A percentile compares a stretch with the other conserved stretches of the same genome.
These are phyloP conservation scores for Turnera subulata DNA, from an alignment of 345 rosid species.

Conservation along the genomic window DNA sequence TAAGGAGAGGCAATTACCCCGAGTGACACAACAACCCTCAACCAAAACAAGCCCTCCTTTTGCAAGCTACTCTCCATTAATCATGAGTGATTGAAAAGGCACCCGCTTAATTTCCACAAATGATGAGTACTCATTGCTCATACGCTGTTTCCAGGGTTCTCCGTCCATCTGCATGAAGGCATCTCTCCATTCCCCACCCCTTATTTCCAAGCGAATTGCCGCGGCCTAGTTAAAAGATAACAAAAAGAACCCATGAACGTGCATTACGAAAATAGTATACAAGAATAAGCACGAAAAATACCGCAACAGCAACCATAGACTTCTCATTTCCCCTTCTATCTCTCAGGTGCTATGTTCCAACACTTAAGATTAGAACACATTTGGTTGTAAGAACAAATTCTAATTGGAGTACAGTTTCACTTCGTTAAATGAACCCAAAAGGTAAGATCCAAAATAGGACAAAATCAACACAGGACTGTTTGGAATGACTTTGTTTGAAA, in stretches of 20 bases:
- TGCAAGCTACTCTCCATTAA: slow-evolving; percentile 45
- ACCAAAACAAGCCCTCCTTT: no score
- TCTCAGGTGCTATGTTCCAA: no score
- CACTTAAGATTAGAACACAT: no score
- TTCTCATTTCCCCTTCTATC: no score
- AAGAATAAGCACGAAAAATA: background rate
- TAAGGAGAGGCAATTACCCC: no score
- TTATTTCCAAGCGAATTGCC: slow-evolving; percentile 74
- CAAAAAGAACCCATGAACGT: background rate
- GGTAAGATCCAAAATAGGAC: no score
- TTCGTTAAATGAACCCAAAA: no score
- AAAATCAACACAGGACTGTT: no score
- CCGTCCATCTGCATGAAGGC: slow-evolving; percentile 99
- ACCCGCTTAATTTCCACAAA: slow-evolving; percentile 77
- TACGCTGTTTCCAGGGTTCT: slow-evolving; percentile 91
- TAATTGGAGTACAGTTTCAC: no score
- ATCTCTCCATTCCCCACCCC: slow-evolving; percentile 86
- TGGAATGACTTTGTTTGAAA: no score
- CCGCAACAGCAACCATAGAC: background rate
- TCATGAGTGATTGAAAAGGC: slow-evolving; percentile 64
- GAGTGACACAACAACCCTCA: background rate
- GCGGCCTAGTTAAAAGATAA: slow-evolving; percentile 52
- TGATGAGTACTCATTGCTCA: slow-evolving; percentile 65
- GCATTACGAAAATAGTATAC: background rate
- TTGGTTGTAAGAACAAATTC: no score